Base-by-base conservation (phyloP, 176 grass and related monocot genomes). In the Lolium perenne region DNA sequence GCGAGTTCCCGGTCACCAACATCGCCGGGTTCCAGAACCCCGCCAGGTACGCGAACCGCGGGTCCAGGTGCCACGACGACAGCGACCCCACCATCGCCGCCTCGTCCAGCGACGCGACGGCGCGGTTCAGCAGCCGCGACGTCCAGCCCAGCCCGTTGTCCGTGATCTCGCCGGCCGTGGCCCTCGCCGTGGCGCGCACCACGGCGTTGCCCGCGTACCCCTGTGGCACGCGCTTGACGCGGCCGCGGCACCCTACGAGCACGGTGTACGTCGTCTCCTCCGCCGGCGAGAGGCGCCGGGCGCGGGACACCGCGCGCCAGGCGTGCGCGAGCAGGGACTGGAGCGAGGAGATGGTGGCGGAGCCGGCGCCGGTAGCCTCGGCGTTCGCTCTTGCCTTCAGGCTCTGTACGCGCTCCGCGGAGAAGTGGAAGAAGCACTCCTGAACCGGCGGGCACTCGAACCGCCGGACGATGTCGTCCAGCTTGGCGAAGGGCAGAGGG, bases 241-340 rank as follows among this genome's bases (percentile, higher is more conserved):
- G 70, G 70, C 43, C 70, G 5, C 70, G 70, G 12, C 43, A 73
- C 5, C 70, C 70, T 4, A 73, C 70, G 20, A 73, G 70, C 41
- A 73, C 43, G 70, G 70, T 73, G 70, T 73, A 73, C 5, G 70
- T 73, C 41, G 70, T 73, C 43, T 48, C 70, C 45, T 73, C 41
- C 4, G 12, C 41, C 20, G 70, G 70, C 21, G n/a, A 48, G 20
- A 73, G 70, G 41, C 41, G 41, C 70, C 70, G 18, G 70, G 70
- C 41, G 10, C 70, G 70, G 45, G 20, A 73, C 20, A 73, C 70
- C 21, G 70, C 43, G 70, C 70, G 70, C 70, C 70, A 73, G 10
- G 22, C 70, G 70, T 73, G 70, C n/a, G 41, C 70, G 43, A 73
- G 70, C 70, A 73, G n/a, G 20, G 70, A 73, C 70, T 73, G 70